phyloP scores from a whole-genome alignment of 441 rosid genomes.

The Melastoma candidum region DNA sequence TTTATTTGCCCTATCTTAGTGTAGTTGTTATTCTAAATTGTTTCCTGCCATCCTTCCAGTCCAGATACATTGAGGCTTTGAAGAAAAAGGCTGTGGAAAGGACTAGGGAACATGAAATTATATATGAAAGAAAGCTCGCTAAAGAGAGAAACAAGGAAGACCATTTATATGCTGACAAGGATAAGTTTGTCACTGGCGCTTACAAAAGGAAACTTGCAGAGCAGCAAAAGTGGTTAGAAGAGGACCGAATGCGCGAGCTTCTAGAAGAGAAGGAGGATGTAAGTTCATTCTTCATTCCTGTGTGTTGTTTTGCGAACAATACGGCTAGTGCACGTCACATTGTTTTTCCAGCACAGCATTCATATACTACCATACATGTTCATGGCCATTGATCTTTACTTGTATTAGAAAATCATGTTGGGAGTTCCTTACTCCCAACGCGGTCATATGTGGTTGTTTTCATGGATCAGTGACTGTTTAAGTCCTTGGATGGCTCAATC shows the following conservation, averaged over 20 bases:
- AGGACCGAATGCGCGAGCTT: conserved; percentile 62
- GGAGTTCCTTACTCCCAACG: too few species aligned
- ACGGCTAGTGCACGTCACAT: conserved; percentile 1
- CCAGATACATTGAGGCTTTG: conserved; percentile 59
- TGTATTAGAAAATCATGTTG: too few species aligned
- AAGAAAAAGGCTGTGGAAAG: conserved; percentile 62
- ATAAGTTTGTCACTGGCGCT: conserved; percentile 65
- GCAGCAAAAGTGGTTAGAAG: conserved; percentile 70
- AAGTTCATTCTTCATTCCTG: conserved; percentile 23
- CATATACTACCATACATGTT: not conserved
- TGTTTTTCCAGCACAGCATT: not conserved
- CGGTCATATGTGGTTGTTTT: too few species aligned
- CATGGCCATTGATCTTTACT: too few species aligned
- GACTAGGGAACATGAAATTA: conserved; percentile 58
- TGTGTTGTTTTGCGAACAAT: not conserved
- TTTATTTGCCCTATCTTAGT: not conserved
- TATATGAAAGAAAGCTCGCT: conserved; percentile 71
- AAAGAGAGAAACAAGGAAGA: conserved; percentile 85
- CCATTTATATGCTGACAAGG: conserved; percentile 80
- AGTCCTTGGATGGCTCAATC: too few species aligned
- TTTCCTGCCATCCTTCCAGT: conserved; percentile 29
- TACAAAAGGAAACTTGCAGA: conserved; percentile 84
- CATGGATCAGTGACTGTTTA: too few species aligned
- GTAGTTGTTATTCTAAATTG: conserved; percentile 9
- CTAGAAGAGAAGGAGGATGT: conserved; percentile 89